Conservation (phyloP, 441 rosid species). For the Pelargonium cotyledonis region DNA sequence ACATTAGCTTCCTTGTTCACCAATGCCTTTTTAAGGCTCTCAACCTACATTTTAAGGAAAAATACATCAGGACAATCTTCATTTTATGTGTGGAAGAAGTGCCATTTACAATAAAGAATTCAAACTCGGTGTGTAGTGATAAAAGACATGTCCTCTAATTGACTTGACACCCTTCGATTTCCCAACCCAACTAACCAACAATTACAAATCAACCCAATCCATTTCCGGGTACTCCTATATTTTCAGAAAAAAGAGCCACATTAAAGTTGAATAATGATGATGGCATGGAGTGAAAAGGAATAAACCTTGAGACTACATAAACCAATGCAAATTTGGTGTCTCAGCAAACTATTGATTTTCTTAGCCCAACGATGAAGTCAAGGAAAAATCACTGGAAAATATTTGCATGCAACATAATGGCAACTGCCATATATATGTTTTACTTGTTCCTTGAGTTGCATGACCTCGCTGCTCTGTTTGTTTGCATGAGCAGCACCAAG, state of each 20-base stretch:
- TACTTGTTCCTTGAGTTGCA: slow-evolving; percentile 78
- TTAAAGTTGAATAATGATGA: too few species aligned
- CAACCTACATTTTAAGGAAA: slow-evolving; percentile 44
- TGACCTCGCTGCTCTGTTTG: slow-evolving; percentile 70
- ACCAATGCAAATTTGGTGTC: not conserved
- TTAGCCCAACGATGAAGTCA: not conserved
- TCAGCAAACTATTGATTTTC: not conserved
- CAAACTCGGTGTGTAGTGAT: too few species aligned
- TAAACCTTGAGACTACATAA: too few species aligned
- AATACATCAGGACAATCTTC: not conserved
- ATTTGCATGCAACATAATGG: not conserved
- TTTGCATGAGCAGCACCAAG: slow-evolving; percentile 79
- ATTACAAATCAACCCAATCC: too few species aligned
- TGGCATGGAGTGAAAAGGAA: too few species aligned
- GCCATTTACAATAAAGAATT: not conserved
- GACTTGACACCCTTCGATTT: too few species aligned
- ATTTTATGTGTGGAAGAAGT: not conserved
- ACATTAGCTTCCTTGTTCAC: slow-evolving; percentile 40
- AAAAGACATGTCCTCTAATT: too few species aligned
- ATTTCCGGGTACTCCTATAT: too few species aligned
- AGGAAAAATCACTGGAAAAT: not conserved
- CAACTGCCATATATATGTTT: not conserved
- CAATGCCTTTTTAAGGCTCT: slow-evolving; percentile 70
- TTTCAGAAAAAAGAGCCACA: too few species aligned
- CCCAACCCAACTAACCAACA: too few species aligned